Evolutionary conservation across 2,329 filamentous ascomycete species (phyloP), one percentile per base, ranked within the genome.

Genomic region (Hymenoscyphus occultus): DNA sequence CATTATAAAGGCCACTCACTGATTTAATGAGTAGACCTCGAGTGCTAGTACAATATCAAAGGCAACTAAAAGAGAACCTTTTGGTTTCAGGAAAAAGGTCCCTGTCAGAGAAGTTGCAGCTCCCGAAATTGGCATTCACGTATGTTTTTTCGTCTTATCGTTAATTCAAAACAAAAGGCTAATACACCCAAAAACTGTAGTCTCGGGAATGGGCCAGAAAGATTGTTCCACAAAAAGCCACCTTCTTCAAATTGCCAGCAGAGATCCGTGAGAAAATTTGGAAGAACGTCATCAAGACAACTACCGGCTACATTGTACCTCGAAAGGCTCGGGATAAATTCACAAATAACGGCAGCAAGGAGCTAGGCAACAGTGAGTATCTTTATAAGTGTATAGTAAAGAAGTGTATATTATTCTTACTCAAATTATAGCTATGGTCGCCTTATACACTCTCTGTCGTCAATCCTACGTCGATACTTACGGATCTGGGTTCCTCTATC

Each of bases 391-490:
- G 28, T 28, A 28, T 28, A 28, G 28, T 28, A 28, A 28, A 28
- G 28, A 28, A 28, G 2, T 28, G 28, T 28, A 28, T 28, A 28
- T 28, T 3, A n/a, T n/a, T 45, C 45, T 51, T 19, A 51, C 16
- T 42, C 6, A 62, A 28, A 28, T 5, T 32, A 39, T 16, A 57
- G 45, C 19, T 2, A 22, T 51, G n/a, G 12, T 51, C n/a, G 45
- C 22, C 28, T 39, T 59, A 13, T 59, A 59, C 32, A 39, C 35
- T 10, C 31, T 59, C 32, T 59, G 32, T 39, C 28, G 32, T 32
- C 56, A 59, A 39, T 12, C 56, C 4, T 59, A 59, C 32, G 56
- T 59, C 28, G 56, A 59, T 59, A 16, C 39, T 12, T 59, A 59
- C 32, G 56, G 56, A 12, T 32, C 28, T 7, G 32, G 5, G 12